Base-by-base conservation (phyloP, 139 green algal species). In the Yamagishiella unicocca region DNA sequence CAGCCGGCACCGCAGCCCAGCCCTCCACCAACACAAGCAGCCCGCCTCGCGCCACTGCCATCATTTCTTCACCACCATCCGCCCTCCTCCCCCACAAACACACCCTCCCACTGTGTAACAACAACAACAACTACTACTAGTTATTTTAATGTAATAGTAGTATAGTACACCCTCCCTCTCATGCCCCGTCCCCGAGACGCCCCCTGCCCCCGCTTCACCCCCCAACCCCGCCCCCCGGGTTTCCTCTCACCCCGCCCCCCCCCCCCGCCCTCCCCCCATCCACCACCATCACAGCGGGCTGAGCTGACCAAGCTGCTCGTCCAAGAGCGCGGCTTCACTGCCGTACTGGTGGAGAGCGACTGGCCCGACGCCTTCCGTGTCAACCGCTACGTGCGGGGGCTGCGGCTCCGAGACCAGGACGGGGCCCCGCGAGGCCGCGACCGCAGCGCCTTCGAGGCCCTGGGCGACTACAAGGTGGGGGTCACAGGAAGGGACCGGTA, bases 221-320 rank as follows among this genome's bases (percentile, higher is more conserved):
- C 45, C 45, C 42, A 31, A 10, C 1, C 10, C 42, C 43, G 14
- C 74, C 33, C 4, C n/a, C 33, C 31, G 19, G 5, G 0, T 4
- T 9, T 25, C 33, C 4, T 7, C 21, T 54, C 21, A 42, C 27
- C 27, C 74, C 74, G 27, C 21, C 38, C 55, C 77, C 40, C n/a
- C 8, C 31, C 27, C 43, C 43, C 35, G 27, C 35, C 76, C 27
- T 27, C 37, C 7, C 37, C 25, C 55, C 35, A 10, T 27, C 24
- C 55, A 8, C 21, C 22, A 33, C 40, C 19, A 21, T 40, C 35
- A 4, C 82, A 90, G 83, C 85, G 94, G 1, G 89, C 90, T 5
- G 92, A 92, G 68, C 85, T 96, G 45, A 95, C 93, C 27, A 87
- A 90, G 71, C 64, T 89, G 38, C 89, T 96, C 3, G 91, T 95